These are phyloP conservation scores for Fusarium duplospermum DNA, from an alignment of 2,329 filamentous ascomycete species.

Conservation along the genomic window DNA sequence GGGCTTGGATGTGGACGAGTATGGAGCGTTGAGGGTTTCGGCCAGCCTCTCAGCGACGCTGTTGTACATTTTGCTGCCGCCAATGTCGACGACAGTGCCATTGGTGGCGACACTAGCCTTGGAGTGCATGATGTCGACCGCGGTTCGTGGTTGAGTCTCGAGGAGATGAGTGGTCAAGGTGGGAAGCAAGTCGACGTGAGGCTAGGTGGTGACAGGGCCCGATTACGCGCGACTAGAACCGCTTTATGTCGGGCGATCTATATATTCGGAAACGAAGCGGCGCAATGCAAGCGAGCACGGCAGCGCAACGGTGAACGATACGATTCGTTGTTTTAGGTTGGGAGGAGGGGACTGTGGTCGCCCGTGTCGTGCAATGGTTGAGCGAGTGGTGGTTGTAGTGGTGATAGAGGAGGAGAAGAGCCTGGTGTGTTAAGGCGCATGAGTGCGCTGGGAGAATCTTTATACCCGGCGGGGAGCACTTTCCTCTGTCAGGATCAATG, in stretches of 20 bases:
- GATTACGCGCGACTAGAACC: constrained; percentile 17
- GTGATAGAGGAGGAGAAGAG: constrained; percentile 25
- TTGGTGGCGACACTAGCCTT: constrained; percentile 38
- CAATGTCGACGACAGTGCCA: constrained; percentile 53
- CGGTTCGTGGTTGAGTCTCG: constrained; percentile 1
- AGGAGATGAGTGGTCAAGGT: constrained; percentile 5
- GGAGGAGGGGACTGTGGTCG: neutral
- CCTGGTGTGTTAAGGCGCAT: constrained; percentile 24
- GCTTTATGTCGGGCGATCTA: constrained; percentile 7
- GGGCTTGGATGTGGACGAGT: constrained; percentile 40
- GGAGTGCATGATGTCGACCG: constrained; percentile 23
- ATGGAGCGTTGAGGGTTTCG: constrained; percentile 39
- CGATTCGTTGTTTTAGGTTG: neutral
- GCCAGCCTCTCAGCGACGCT: constrained; percentile 45
- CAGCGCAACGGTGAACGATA: constrained; percentile 4
- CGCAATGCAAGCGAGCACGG: constrained; percentile 16
- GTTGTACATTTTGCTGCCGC: constrained; percentile 49
- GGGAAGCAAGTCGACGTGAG: constrained; percentile 11
- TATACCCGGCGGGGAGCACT: constrained; percentile 32
- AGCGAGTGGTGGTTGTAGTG: constrained; percentile 12
- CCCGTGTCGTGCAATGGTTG: neutral
- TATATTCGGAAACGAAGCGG: neutral
- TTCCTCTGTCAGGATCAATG: constrained; percentile 15
- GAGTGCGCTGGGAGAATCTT: constrained; percentile 35
- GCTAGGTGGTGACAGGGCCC: constrained; percentile 1